Evolutionary conservation across 2,329 filamentous ascomycete genomes (phyloP).

Genomic region (Kalmusia sp.): DNA sequence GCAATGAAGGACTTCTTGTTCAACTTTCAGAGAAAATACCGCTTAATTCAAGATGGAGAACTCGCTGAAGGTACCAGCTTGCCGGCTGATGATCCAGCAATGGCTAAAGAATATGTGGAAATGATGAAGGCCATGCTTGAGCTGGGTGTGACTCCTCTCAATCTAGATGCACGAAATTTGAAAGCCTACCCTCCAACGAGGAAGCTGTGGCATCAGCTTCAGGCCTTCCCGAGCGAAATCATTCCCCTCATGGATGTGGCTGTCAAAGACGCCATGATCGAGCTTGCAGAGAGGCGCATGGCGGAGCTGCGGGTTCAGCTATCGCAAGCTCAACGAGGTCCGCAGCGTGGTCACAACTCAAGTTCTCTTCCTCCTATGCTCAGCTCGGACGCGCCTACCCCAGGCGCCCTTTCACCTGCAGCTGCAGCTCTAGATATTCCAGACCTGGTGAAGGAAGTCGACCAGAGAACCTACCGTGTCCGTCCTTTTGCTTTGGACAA

Average conservation of each 20-base stretch:
- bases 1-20: conserved; percentile 90
- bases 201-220: conserved; percentile 94
- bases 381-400: conserved; percentile 74
- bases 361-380: conserved; percentile 81
- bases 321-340: conserved; percentile 63
- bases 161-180: conserved; percentile 86
- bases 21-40: conserved; percentile 93
- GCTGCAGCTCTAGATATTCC: conserved; percentile 61
- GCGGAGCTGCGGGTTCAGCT: conserved; percentile 65
- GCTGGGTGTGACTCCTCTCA: conserved; percentile 82
- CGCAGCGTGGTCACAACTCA: conserved; percentile 52
- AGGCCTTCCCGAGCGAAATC: conserved; percentile 94
- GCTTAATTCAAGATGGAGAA: conserved; percentile 87
- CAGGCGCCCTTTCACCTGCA: conserved; percentile 40
- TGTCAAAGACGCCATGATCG: conserved; percentile 91
- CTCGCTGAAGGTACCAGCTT: conserved; percentile 74
- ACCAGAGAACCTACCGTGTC: conserved; percentile 81
- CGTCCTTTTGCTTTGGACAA: conserved; percentile 88
- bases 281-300: conserved; percentile 83
- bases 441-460: conserved; percentile 78
- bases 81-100: conserved; percentile 70
- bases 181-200: conserved; percentile 91
- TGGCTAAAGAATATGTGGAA: conserved; percentile 82
- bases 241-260: conserved; percentile 96
- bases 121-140: conserved; percentile 91